Percentiles rank a stretch among this genome's conserved stretches.
Evolutionary conservation across 2,329 filamentous ascomycete genomes (phyloP).

Genomic region (Orbilia blumenaviensis): DNA sequence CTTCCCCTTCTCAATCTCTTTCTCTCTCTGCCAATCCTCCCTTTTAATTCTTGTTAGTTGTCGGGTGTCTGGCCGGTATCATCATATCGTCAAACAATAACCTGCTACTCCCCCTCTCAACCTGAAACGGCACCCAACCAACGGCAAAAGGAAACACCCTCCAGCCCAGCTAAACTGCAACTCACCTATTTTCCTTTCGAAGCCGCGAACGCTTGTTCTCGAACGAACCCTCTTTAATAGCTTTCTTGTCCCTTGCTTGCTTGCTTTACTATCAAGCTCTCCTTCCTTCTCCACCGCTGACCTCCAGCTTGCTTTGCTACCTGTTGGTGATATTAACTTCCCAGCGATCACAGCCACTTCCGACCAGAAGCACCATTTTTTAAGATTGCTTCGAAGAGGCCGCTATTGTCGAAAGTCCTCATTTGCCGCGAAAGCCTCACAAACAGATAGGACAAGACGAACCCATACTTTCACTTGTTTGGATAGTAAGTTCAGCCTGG

Average conservation of each 20-base stretch:
- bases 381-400: conserved; percentile 13
- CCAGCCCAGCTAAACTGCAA: neutral
- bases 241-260: conserved; percentile 35
- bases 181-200: no score
- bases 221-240: conserved; percentile 23
- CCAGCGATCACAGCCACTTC: conserved; percentile 17
- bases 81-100: conserved; percentile 29
- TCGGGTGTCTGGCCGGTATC: conserved; percentile 2
- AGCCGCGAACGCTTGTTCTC: conserved; percentile 11
- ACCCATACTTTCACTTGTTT: conserved; percentile 11
- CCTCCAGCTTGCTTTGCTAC: neutral
- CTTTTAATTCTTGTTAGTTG: neutral
- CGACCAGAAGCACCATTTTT: conserved; percentile 7
- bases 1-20: neutral
- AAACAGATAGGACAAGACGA: neutral
- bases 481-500: neutral
- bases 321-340: neutral
- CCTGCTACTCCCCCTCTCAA: conserved; percentile 44
- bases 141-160: conserved; percentile 4
- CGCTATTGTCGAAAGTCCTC: conserved; percentile 5
- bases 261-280: conserved; percentile 20
- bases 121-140: conserved; percentile 41
- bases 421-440: conserved; percentile 28
- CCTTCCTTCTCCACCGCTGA: neutral
- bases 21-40: neutral